Conservation (phyloP, 2,329 filamentous ascomycete species). For the Cladosporium halotolerans region DNA sequence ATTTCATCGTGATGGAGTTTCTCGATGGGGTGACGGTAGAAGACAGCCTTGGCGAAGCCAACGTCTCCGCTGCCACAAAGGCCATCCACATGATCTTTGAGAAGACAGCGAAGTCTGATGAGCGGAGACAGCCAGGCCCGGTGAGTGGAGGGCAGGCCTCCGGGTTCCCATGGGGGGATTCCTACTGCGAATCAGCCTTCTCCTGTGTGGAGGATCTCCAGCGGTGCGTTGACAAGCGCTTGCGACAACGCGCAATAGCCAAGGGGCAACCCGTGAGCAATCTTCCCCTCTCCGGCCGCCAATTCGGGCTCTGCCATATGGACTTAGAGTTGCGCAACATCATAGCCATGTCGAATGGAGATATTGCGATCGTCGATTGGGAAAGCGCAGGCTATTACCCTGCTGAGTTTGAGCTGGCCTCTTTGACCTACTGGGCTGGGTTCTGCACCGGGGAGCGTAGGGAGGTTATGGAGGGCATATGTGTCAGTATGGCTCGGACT, state of each 20-base stretch:
- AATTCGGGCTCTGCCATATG: background rate
- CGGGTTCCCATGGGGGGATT: background rate
- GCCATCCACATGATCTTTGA: background rate
- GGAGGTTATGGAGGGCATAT: too few relatives aligned
- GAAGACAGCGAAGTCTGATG: background rate
- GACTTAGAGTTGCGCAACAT: background rate
- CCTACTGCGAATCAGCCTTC: background rate
- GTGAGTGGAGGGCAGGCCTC: background rate
- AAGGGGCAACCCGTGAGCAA: background rate
- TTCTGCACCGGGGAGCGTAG: background rate
- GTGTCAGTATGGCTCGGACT: too few relatives aligned
- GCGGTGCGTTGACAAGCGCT: background rate
- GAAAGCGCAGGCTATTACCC: background rate
- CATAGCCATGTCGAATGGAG: background rate
- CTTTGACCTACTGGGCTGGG: background rate
- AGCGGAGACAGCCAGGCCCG: background rate
- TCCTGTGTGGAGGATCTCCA: background rate
- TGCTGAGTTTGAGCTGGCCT: background rate
- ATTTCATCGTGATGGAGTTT: conserved; percentile 1
- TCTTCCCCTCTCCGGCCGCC: background rate
- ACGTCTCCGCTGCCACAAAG: background rate
- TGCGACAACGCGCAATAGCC: background rate
- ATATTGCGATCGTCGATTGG: background rate
- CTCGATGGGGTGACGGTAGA: background rate
- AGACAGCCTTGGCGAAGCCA: background rate